Evolutionary conservation across 371 early-diverging fungal species (phyloP), one percentile per base, ranked within the genome.

Genomic region (Mucor circinelloides): DNA sequence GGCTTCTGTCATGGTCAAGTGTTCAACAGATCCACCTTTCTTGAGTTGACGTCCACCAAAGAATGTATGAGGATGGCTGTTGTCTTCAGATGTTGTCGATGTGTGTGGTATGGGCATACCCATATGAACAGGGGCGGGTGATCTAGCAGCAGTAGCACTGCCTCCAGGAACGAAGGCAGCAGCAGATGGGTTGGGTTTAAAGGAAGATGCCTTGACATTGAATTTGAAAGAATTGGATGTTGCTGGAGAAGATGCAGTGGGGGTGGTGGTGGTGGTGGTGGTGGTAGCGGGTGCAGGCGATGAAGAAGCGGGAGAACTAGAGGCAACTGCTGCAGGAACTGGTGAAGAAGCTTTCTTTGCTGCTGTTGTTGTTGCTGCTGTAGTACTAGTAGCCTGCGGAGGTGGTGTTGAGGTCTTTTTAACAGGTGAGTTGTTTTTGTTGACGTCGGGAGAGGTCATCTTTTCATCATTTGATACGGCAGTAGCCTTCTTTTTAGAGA

Each of bases 181-280:
- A 3, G 94, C 94, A 19, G 86, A 69, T n/a, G 89, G 90, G 60
- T 93, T 94, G 17, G 95, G 95, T 65, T 92, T 95, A 78, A 96
- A 97, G 40, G 93, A 93, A 2, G 89, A 87, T 2, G 95, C 97
- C 60, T 92, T 92, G 44, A 87, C 87, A 69, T 95, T 97, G 68
- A 95, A 86, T 64, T 93, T 94, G 76, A 94, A 94, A 6, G 74
- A 76, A 13, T 79, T 65, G 4, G 73, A 64, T 6, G 68, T 58
- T 9, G 58, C 52, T 17, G 78, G 34, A 42, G 69, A 32, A 17
- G 66, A 25, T 21, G 68, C 55, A 21, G 80, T 38, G 17, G 73
- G 78, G 13, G 64, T 66, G n/a, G 66, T 55, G 21, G 78, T 71
- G 6, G 54, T 44, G 8, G 69, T 61, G 6, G 73, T 23, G 28